Evolutionary conservation across 1,139 yeast genomes (phyloP).

Genomic region (Candida buenavistaensis): DNA sequence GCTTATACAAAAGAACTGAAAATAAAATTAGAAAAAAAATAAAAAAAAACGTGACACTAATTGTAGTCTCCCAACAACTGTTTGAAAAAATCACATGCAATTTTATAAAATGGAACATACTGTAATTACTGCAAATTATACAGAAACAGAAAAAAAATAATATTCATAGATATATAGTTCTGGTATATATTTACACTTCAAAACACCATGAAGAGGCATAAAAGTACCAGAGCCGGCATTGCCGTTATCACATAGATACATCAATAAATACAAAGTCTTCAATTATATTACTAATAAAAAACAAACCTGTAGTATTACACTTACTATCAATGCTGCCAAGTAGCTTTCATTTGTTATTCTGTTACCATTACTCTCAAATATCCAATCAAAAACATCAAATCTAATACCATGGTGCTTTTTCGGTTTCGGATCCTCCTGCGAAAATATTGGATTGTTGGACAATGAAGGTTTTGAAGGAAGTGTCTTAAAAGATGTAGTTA

Average conservation of each 20-base stretch:
- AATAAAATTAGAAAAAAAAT: no score
- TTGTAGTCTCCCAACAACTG: neutral
- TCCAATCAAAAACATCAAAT: slow-evolving; percentile 9
- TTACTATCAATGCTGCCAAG: neutral
- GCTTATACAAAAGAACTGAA: no score
- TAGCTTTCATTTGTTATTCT: neutral
- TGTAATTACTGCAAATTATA: no score
- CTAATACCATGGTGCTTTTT: neutral
- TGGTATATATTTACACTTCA: no score
- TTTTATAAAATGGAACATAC: neutral
- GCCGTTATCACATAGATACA: no score
- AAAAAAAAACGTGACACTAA: no score
- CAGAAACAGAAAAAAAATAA: no score
- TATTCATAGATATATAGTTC: no score
- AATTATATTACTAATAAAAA: slow-evolving; percentile 1
- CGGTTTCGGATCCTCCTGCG: neutral
- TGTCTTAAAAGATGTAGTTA: no score
- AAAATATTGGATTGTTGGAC: neutral
- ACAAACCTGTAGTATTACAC: slow-evolving; percentile 1
- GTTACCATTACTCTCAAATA: slow-evolving; percentile 3
- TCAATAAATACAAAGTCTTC: neutral
- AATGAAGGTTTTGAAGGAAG: neutral
- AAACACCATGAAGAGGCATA: no score
- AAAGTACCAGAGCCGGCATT: no score
- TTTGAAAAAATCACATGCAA: slow-evolving; percentile 1